Base-by-base conservation (phyloP, 352 stramenopile species). In the Pythium coloratum region DNA sequence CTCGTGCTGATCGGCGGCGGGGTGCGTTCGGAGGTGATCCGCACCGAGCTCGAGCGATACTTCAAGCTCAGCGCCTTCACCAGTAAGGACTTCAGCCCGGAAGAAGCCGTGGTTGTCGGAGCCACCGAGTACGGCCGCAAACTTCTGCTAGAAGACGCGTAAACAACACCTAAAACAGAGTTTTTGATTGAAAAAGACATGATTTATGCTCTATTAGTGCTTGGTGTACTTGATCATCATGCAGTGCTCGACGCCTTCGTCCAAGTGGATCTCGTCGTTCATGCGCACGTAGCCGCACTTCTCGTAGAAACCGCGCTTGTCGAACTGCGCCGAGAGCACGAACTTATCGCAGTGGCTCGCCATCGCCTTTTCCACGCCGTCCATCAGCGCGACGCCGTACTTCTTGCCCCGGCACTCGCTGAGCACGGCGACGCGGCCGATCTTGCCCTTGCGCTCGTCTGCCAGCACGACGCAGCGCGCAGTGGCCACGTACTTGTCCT, bases 1-100 rank as follows among this genome's bases (percentile, higher is more conserved):
- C 60, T 92, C 2, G 75, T 92, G n/a, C 62, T 91, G 4, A 63
- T 90, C 2, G 84, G 84, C 30, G 84, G 82, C 14, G 82, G 82
- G 13, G 72, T 75, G 26, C 80, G 80, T 13, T 81, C 81, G 26
- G 74, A 84, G 50, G 83, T 75, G 42, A 78, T 92, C 38, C 75
- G 75, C 26, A 61, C 74, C 18, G 58, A 88, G 24, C 69, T 90
- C 12, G 78, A 90, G 66, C 70, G 58, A 2, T 81, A 75, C 60
- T 89, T 90, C 54, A 75, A 84, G 2, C 68, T 53, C 13, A 38
- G 72, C 16, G 79, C 78, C 7, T 89, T 91, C 51, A 64, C 60
- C 18, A 82, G 67, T 6, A 86, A 81, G 44, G 76, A 70, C 62
- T 91, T 86, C 50, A 59, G 70, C 16, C 77, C 82, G 0, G 80